Evolutionary conservation across 2,329 filamentous ascomycete genomes (phyloP), one percentile per base, ranked within the genome.

Genomic region (Microthyrium microscopicum): DNA sequence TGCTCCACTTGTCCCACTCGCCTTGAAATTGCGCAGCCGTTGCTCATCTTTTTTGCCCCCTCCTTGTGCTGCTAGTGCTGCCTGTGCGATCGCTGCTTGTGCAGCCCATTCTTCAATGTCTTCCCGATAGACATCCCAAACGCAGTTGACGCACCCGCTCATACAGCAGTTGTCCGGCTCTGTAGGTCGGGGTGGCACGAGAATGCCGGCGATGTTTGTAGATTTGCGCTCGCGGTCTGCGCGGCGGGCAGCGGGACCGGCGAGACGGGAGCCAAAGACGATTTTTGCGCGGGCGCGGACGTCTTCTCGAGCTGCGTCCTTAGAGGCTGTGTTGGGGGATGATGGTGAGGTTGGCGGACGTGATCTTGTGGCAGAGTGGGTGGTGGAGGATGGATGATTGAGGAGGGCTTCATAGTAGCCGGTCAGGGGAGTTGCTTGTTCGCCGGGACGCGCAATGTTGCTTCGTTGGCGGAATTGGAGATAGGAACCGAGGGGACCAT

Each of bases 121-220:
- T 43, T 98, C 87, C 6, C 85, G 69, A 55, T 76, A 95, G 34
- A 73, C 64, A 46, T 94, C 85, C 85, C 85, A 95, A 3, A 95
- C 89, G 54, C 89, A 98, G 53, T 95, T 85, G 31, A 93, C 87
- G 52, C 89, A 98, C 3, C 89, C 89, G 49, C 81, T 89, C 89
- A 98, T 98, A 57, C 89, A 98, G 66, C 89, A 98, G 51, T 98
- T 94, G 48, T 95, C 89, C 3, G 89, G 89, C 56, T 98, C 87
- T 30, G 73, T 67, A 1, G 89, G 89, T 30, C 70, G 70, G 1
- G 84, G 85, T 2, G 89, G 89, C 4, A 95, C 77, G 13, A 72
- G 57, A 1, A 95, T 68, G 3, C 85, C 87, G 1, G 80, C 84
- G 35, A 94, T 62, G 39, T 72, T 61, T 6, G 61, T 69, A 31